Conservation (phyloP, 83 land plant species). For the Thuja plicata region DNA sequence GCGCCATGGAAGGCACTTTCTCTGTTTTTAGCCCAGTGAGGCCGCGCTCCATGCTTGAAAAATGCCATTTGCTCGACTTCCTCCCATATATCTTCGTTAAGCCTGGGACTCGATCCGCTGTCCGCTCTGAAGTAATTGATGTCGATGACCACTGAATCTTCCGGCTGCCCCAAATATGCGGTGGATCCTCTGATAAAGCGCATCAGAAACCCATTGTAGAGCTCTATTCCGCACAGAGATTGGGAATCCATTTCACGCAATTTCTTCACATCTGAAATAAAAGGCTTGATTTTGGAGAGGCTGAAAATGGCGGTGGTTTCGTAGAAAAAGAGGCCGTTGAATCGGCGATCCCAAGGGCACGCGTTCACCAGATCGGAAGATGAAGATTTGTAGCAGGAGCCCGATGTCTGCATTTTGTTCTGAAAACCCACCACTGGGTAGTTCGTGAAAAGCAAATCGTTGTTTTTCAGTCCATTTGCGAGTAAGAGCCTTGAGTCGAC, state of each 20-base stretch:
- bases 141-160: conserved; percentile 64
- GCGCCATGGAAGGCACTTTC: conserved; percentile 7
- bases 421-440: too few species aligned
- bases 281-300: conserved; percentile 32
- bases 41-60: too few species aligned
- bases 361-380: background rate
- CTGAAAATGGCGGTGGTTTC: conserved; percentile 52
- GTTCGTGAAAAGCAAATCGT: too few species aligned
- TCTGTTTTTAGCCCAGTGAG: too few species aligned
- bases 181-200: conserved; percentile 53
- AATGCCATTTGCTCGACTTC: too few species aligned
- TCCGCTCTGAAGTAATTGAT: conserved; percentile 55
- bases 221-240: too few species aligned
- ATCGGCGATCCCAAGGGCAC: conserved; percentile 56
- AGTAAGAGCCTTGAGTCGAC: too few species aligned
- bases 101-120: conserved; percentile 31
- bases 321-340: conserved; percentile 29
- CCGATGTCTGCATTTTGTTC: too few species aligned
- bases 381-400: conserved; percentile 12
- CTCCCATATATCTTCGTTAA: too few species aligned
- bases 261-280: conserved; percentile 58
- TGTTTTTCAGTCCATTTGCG: too few species aligned
- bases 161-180: conserved; percentile 56
- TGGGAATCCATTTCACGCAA: conserved; percentile 37
- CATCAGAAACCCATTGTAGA: too few species aligned